Evolutionary conservation across 2,329 filamentous ascomycete species (phyloP).

Genomic region (Karstenula rhodostoma): DNA sequence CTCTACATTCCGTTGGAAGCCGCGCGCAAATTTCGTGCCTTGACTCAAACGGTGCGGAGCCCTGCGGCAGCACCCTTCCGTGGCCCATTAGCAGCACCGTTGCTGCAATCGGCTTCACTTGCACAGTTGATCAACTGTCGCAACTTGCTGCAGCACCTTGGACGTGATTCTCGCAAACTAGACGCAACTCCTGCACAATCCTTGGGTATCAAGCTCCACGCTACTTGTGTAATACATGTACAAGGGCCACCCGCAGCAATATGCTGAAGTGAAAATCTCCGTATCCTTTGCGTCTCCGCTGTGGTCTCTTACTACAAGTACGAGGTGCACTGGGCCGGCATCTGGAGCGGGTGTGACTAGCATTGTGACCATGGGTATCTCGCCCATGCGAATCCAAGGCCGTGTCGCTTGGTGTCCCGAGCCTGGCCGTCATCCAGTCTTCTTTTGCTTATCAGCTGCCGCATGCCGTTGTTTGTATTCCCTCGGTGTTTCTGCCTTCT

Average conservation of each 20-base stretch:
- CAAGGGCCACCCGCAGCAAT: background rate
- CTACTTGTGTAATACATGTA: background rate
- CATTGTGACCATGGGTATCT: background rate
- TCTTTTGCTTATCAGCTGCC: slow-evolving; percentile 52
- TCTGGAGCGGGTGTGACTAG: background rate
- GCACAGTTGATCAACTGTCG: background rate
- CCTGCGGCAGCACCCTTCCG: background rate
- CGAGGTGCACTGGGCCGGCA: background rate
- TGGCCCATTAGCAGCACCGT: background rate
- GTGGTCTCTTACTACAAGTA: background rate
- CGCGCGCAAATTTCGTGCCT: slow-evolving; percentile 20
- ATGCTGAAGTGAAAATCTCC: background rate
- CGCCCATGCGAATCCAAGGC: background rate
- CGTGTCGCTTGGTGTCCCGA: background rate
- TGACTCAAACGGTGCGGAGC: slow-evolving; percentile 8
- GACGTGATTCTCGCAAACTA: background rate
- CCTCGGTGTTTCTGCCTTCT: slow-evolving; percentile 78
- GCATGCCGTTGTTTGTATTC: slow-evolving; percentile 78
- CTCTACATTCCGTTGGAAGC: slow-evolving; percentile 20
- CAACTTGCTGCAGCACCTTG: background rate
- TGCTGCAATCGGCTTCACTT: background rate
- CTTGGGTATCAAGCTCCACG: background rate
- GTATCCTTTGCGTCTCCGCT: background rate
- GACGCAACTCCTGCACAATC: background rate
- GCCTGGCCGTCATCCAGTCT: slow-evolving; percentile 25